A percentile compares a stretch with the other conserved stretches of the same genome.
phyloP scores from a whole-genome alignment of 2,329 filamentous ascomycete species.

The Pochonia chlamydosporia region DNA sequence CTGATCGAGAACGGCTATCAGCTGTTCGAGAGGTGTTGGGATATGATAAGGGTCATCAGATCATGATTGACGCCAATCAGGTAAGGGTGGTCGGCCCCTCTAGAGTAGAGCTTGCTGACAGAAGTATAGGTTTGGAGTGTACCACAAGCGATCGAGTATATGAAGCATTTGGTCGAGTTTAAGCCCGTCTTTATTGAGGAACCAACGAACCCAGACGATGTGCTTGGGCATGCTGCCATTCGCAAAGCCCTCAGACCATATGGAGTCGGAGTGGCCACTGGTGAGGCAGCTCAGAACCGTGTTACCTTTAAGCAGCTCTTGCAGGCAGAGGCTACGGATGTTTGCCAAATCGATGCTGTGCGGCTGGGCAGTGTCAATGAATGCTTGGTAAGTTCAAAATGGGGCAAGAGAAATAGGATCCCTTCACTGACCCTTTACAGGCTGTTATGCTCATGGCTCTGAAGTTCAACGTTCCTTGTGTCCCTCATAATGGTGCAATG shows the following conservation, averaged over 20 bases:
- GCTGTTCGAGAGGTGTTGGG: slow-evolving; percentile 78
- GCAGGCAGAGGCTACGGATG: slow-evolving; percentile 71
- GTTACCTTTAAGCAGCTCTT: slow-evolving; percentile 92
- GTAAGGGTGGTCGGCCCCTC: no score
- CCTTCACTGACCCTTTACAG: no score
- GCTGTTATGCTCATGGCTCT: slow-evolving; percentile 84
- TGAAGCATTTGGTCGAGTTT: slow-evolving; percentile 75
- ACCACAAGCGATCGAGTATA: slow-evolving; percentile 81
- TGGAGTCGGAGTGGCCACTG: slow-evolving; percentile 79
- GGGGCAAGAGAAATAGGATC: no score
- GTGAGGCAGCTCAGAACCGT: slow-evolving; percentile 93
- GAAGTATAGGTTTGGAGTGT: slow-evolving; percentile 91
- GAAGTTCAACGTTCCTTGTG: slow-evolving; percentile 73
- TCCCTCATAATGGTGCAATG: slow-evolving; percentile 85
- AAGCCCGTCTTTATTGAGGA: slow-evolving; percentile 94
- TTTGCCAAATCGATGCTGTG: slow-evolving; percentile 88
- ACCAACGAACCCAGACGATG: slow-evolving; percentile 84
- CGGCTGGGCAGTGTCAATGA: slow-evolving; percentile 88
- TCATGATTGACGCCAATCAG: slow-evolving; percentile 95
- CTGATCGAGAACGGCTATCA: slow-evolving; percentile 62
- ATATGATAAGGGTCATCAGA: slow-evolving; percentile 73
- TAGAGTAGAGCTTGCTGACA: no score
- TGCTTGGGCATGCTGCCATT: slow-evolving; percentile 81
- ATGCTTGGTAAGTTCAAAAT: no score
- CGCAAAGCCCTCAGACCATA: slow-evolving; percentile 70